Base-by-base conservation (phyloP, 345 rosid genomes). In the Ceriops zippeliana region DNA sequence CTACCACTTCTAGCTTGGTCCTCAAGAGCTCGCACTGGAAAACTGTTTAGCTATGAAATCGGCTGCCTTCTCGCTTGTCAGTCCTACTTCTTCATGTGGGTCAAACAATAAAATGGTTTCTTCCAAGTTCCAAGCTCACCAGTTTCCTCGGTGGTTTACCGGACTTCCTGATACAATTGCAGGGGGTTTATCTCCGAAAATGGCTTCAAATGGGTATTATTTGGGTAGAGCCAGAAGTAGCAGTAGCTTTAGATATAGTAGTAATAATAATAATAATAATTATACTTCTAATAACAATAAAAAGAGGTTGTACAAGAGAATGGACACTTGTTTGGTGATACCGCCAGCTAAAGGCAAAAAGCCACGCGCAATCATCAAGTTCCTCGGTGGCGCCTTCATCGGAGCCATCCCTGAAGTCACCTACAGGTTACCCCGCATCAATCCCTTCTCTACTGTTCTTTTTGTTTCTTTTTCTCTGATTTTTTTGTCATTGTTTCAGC, bases 371-470 rank as follows among this genome's bases (percentile, higher is more conserved):
- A 85, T 93, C 72, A 78, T 93, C 84, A 84, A 93, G 56, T 90
- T 93, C 86, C 69, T 90, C 35, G 98, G 96, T 2, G 93, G 97
- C 21, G 96, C 98, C 46, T 93, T 93, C 82, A 56, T 93, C 16
- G 97, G 97, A 71, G 95, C 97, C 75, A 86, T 89, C 27, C 97
- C 98, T 35, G 97, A 93, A 73, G 90, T 86, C 76, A 85, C 97
- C 62, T 91, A 93, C 83, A 66, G 97, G 98, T 89, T 61, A 58
- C 59, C 62, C 20, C 6, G 5, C 21, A 32, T 32, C 27, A 17
- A 21, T 22, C 42, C 61, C 31, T 71, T 62, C 7, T 42, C 17
- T 49, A 2, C 4, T 30, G 49, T 28, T 19, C n/a, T 3, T 20
- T 72, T 52, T 46, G 11, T 67, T 42, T n/a, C 1, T 22, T 49